phyloP scores from a whole-genome alignment of 257 asterid genomes.

The Henckelia pumila region DNA sequence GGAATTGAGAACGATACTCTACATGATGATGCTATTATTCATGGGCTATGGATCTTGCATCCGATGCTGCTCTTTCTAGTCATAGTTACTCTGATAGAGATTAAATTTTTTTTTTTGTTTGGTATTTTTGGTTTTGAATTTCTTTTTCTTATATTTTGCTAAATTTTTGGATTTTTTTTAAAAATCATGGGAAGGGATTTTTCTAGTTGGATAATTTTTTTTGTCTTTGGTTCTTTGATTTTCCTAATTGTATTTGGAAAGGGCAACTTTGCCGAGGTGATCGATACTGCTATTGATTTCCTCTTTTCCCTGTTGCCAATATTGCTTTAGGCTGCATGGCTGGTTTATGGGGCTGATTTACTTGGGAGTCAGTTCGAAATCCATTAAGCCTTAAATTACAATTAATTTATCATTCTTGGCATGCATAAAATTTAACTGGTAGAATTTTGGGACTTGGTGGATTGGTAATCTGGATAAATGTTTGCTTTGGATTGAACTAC shows the following conservation, averaged over 20 bases:
- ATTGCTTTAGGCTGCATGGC: slow-evolving; percentile 20
- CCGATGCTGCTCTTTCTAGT: slow-evolving; percentile 33
- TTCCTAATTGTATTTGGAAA: neutral
- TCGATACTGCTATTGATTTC: slow-evolving; percentile 23
- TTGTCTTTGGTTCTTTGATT: neutral
- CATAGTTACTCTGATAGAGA: slow-evolving; percentile 56
- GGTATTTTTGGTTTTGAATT: neutral
- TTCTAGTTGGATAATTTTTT: too few species aligned
- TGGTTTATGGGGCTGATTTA: slow-evolving; percentile 6
- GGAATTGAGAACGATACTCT: slow-evolving; percentile 26
- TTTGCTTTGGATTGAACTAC: neutral
- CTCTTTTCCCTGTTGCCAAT: slow-evolving; percentile 48
- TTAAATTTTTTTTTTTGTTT: too few species aligned
- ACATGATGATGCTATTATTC: slow-evolving; percentile 37
- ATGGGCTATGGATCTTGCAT: slow-evolving; percentile 37
- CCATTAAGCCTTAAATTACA: slow-evolving; percentile 26
- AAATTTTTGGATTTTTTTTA: too few species aligned
- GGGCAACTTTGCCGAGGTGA: slow-evolving; percentile 53
- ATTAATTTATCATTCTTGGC: neutral
- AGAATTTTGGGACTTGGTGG: neutral
- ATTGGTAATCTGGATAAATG: neutral
- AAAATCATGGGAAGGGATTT: too few species aligned
- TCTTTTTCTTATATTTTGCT: too few species aligned
- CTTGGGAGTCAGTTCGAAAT: neutral
- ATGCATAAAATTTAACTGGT: neutral